phyloP scores from a whole-genome alignment of 352 stramenopile genomes.

The Phytopythium helicoides region DNA sequence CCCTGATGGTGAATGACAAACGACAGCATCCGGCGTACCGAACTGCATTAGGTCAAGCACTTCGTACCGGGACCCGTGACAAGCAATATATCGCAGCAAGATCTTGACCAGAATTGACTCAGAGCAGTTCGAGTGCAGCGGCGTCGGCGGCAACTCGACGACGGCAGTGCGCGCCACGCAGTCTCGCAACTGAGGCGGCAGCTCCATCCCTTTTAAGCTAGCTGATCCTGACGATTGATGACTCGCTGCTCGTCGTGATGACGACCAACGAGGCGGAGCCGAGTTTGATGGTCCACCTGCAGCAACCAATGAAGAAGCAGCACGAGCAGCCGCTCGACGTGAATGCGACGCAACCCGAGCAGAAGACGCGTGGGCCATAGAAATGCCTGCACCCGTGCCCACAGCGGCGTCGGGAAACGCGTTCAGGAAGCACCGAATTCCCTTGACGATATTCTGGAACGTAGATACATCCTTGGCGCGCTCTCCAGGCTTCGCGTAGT shows the following conservation, averaged over 20 bases:
- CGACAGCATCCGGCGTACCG: constrained; percentile 79
- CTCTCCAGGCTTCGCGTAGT: constrained; percentile 6
- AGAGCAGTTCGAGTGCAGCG: constrained; percentile 65
- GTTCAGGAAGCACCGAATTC: constrained; percentile 68
- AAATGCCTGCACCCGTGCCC: constrained; percentile 5
- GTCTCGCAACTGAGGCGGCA: constrained; percentile 27
- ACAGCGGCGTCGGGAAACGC: constrained; percentile 40
- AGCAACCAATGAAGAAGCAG: not conserved
- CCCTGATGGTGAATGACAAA: constrained; percentile 67
- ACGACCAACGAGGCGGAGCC: not conserved
- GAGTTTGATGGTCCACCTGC: not conserved
- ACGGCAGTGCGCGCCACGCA: constrained; percentile 51
- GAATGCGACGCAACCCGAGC: constrained; percentile 6
- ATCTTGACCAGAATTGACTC: constrained; percentile 76
- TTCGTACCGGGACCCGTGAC: constrained; percentile 76
- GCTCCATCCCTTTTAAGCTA: constrained; percentile 7
- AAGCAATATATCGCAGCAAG: constrained; percentile 84
- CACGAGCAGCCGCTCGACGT: constrained; percentile 1
- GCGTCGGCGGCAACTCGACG: constrained; percentile 53
- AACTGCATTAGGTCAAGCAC: constrained; percentile 84
- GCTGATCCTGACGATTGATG: not conserved
- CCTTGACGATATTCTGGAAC: constrained; percentile 81
- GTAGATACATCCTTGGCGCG: constrained; percentile 34
- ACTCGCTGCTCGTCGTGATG: not conserved
- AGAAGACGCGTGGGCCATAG: constrained; percentile 3